Evolutionary conservation across 257 asterid genomes (phyloP).

Genomic region (Rubia yunnanensis): DNA sequence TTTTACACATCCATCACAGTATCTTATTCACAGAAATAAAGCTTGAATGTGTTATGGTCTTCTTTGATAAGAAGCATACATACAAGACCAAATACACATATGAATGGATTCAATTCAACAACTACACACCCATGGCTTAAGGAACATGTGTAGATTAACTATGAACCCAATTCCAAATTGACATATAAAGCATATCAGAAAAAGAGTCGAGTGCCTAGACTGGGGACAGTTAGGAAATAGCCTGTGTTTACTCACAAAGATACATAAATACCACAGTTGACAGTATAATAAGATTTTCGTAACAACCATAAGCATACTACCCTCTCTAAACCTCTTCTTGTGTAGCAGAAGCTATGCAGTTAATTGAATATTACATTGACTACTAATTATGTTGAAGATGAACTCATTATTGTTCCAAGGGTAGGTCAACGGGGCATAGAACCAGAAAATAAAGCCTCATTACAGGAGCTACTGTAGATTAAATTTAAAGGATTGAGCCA

Average conservation of each 20-base stretch:
- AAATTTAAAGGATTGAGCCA: not conserved
- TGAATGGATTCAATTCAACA: no score
- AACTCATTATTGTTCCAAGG: not conserved
- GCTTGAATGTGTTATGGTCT: not conserved
- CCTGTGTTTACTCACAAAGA: not conserved
- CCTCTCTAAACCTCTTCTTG: not conserved
- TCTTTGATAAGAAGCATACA: not conserved
- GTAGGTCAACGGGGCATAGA: not conserved
- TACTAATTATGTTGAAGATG: not conserved
- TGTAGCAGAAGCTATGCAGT: not conserved
- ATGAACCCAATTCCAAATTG: not conserved
- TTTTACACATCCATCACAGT: not conserved
- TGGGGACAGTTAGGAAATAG: not conserved
- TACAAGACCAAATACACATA: not conserved
- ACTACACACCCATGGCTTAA: not conserved
- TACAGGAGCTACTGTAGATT: not conserved
- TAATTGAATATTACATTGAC: not conserved
- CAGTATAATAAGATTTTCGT: not conserved
- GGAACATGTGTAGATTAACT: not conserved
- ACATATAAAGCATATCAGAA: not conserved
- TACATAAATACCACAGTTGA: not conserved
- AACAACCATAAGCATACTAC: not conserved
- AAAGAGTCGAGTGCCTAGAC: not conserved
- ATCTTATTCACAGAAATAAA: not conserved
- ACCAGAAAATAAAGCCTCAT: not conserved